These are phyloP conservation scores for Chlorella sp. DNA, from an alignment of 139 green algal species.

Conservation along the genomic window DNA sequence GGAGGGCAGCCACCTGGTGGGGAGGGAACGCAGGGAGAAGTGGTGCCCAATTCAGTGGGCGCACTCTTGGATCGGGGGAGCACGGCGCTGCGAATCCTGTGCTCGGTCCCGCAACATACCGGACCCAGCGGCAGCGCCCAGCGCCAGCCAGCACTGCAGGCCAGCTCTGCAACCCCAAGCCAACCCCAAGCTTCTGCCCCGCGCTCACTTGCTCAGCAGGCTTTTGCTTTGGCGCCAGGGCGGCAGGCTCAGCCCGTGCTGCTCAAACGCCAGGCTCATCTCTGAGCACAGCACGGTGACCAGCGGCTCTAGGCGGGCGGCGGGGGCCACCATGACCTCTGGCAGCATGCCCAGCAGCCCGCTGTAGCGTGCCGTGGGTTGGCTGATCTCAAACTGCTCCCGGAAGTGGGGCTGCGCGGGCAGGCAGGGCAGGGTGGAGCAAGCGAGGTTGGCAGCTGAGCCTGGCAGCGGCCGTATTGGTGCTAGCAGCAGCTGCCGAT, in stretches of 20 bases:
- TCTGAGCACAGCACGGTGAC: slow-evolving; percentile 66
- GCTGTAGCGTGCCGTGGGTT: slow-evolving; percentile 48
- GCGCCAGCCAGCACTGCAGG: not conserved
- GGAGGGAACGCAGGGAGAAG: not conserved
- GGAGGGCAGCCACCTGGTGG: slow-evolving; percentile 42
- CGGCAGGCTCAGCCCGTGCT: slow-evolving; percentile 64
- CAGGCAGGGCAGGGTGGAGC: too few species aligned
- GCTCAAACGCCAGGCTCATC: slow-evolving; percentile 65
- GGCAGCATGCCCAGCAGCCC: slow-evolving; percentile 57
- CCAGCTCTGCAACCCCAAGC: not conserved
- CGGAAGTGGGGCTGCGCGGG: slow-evolving; percentile 37
- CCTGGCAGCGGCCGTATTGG: not conserved
- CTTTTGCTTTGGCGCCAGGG: slow-evolving; percentile 72
- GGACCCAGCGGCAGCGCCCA: too few species aligned
- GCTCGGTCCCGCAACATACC: too few species aligned
- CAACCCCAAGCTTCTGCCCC: not conserved
- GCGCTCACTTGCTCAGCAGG: slow-evolving; percentile 74
- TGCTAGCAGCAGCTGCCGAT: not conserved
- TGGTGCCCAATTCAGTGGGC: too few species aligned
- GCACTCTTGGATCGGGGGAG: too few species aligned
- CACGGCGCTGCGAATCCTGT: too few species aligned
- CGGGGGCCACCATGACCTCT: slow-evolving; percentile 61
- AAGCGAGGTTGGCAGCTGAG: too few species aligned
- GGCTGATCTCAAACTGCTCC: slow-evolving; percentile 65
- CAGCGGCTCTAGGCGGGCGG: slow-evolving; percentile 48